Evolutionary conservation across 1,284 basidiomycete genomes (phyloP), one percentile per base, ranked within the genome.

Genomic region (Xerocomus nothofagi): DNA sequence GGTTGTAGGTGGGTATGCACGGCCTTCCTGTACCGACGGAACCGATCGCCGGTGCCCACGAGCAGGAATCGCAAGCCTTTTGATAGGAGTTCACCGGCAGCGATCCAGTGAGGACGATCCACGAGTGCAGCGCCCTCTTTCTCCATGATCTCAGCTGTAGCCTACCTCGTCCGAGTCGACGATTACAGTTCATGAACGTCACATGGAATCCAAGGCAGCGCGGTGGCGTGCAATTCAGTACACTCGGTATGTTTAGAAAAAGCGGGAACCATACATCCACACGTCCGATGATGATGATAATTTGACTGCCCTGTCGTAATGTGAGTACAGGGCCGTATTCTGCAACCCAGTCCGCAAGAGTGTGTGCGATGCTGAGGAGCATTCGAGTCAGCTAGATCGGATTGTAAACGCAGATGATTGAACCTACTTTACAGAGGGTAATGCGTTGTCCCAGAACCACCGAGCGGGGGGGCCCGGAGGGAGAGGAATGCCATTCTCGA

Each of bases 1-100:
- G 68, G 66, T 49, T 75, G 73, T 7, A 77, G 54, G 31, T 74
- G 67, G 2, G 63, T 61, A 37, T 75, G 72, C 15, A 69, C 57
- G 0, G 71, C 73, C 38, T 54, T 65, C 43, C 62, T 56, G 21
- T 60, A 48, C 17, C 66, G 64, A 43, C 66, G 65, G 21, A 71
- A 56, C 2, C 56, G 57, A 17, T 65, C 61, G 11, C 68, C 65
- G 6, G 43, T 47, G 10, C 45, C 14, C 27, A 53, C 49, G n/a
- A 71, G 42, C 14, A 65, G 6, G 15, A 65, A 39, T 21, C 60
- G 46, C 54, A 64, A 47, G 0, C 54, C 62, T 4, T 51, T 55
- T 12, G 59, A 68, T 7, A 68, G 39, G 1, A 66, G 41, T 20
- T 67, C 65, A 1, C 54, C 58, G 1, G 63, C 69, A 6, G 64